Base-by-base conservation (phyloP, 495 filamentous ascomycete species). In the Ascodesmis nigricans region DNA sequence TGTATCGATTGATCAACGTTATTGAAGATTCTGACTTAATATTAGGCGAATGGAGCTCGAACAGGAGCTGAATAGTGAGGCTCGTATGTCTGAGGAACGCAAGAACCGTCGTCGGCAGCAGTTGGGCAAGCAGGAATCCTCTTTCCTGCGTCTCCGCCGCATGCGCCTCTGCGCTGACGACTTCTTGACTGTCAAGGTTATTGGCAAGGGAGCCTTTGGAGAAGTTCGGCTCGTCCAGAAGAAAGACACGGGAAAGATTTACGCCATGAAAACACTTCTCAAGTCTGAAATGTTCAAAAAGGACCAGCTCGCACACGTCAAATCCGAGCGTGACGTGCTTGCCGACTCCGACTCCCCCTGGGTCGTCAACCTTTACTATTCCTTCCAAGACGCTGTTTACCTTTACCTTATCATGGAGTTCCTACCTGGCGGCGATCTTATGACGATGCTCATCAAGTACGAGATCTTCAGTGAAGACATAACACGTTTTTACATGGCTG, bases 371-470 rank as follows among this genome's bases (percentile, higher is more conserved):
- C 65, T 99, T 39, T 84, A 78, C 55, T 92, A 84, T 11, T 92
- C 87, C 4, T 99, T 95, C 61, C 87, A 99, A 55, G 87, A 99
- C 55, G 60, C 65, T 31, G 81, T 81, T 38, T 95, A 91, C 58
- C 64, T 99, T 9, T 95, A 99, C 59, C 77, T 99, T 68, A 67
- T 99, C 38, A 95, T 99, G 87, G 87, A 99, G 57, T 99, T 93
- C 58, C 66, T 95, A 47, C 87, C 87, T 9, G 87, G 87, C 52
- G 87, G 87, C 49, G 87, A 99, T 63, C 56, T 99, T 50, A 99
- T 99, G 87, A 99, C 87, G 21, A 99, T 99, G 87, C 66, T 99
- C 45, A 99, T 99, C 59, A 95, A 93, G 62, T 95, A 99, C 52
- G 87, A 99, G 55, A 91, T 99, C 48, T 99, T 99, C 58, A 90